Evolutionary conservation across 2,329 filamentous ascomycete genomes (phyloP).

Genomic region (Xylogone sp.): DNA sequence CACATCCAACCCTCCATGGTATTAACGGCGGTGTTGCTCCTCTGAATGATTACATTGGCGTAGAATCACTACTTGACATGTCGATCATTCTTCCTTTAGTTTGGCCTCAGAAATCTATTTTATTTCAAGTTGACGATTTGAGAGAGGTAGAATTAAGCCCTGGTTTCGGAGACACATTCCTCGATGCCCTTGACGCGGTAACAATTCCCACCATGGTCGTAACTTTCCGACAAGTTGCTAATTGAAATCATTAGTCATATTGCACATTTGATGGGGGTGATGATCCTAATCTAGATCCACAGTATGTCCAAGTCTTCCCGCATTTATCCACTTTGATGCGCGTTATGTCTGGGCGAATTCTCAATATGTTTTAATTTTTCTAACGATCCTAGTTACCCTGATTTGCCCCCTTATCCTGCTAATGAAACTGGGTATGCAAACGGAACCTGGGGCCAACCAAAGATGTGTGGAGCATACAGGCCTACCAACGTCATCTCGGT

Average conservation of each 20-base stretch:
- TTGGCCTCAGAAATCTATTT: constrained; percentile 38
- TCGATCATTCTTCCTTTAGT: constrained; percentile 38
- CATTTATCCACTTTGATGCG: no score
- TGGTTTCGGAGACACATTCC: constrained; percentile 42
- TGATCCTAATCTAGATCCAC: constrained; percentile 15
- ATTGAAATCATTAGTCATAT: constrained; percentile 30
- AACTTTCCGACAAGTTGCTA: not conserved
- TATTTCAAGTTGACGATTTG: constrained; percentile 40
- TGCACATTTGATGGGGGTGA: constrained; percentile 29
- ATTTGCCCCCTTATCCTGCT: constrained; percentile 11
- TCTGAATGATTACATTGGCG: constrained; percentile 21
- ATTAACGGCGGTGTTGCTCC: constrained; percentile 36
- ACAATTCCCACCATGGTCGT: not conserved
- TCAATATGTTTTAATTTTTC: no score
- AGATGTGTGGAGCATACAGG: constrained; percentile 41
- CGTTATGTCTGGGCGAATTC: no score
- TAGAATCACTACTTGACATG: constrained; percentile 39
- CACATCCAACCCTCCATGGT: constrained; percentile 32
- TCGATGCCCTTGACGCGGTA: constrained; percentile 39
- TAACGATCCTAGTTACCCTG: constrained; percentile 37
- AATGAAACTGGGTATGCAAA: constrained; percentile 30
- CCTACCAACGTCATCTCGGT: constrained; percentile 51
- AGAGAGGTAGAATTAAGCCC: constrained; percentile 27
- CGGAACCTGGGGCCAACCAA: constrained; percentile 19
- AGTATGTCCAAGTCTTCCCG: no score